Evolutionary conservation across 352 stramenopile species (phyloP), one percentile per base, ranked within the genome.

Genomic region (Globisporangium yorkense): DNA sequence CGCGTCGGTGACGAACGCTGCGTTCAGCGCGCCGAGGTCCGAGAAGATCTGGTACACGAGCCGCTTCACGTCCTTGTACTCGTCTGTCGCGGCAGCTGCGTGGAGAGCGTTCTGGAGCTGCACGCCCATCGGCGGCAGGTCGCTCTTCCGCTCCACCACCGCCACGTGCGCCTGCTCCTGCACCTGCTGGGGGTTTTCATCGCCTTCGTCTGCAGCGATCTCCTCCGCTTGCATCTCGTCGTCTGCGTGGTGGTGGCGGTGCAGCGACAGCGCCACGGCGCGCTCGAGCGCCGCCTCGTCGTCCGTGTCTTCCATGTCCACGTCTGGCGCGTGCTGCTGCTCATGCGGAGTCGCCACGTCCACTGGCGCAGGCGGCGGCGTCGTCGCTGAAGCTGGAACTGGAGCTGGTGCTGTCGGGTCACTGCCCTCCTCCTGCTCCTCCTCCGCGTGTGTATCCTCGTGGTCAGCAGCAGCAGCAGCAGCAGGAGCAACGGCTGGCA

Each of bases 31-130:
- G 15, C 79, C 58, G 18, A 79, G 66, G 51, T 92, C 74, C 9
- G 82, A 92, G 55, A 92, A 92, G 6, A 83, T 66, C 37, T 77
- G 61, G 58, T 92, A 92, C 57, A 89, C 69, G 16, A 89, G 58
- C n/a, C 58, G 64, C 67, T 87, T 89, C 10, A 82, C 77, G 15
- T 68, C 63, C 40, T 71, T 63, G 40, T 82, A 85, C 43, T 87
- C 79, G 13, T 72, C 50, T 0, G 65, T 74, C 40, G 79, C 63
- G 0, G 41, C 66, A 6, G 76, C 79, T 0, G 71, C 45, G 16
- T 69, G 66, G 37, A 89, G 54, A 7, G 70, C 72, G 12, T 69
- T 58, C 47, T 83, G 69, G 21, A 89, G 61, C 45, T 77, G 67
- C 6, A 57, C 50, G 6, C 74, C 79, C 33, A 87, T 63, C n/a